Evolutionary conservation across 495 filamentous ascomycete species (phyloP).

Genomic region (Penicillium diatomitis): DNA sequence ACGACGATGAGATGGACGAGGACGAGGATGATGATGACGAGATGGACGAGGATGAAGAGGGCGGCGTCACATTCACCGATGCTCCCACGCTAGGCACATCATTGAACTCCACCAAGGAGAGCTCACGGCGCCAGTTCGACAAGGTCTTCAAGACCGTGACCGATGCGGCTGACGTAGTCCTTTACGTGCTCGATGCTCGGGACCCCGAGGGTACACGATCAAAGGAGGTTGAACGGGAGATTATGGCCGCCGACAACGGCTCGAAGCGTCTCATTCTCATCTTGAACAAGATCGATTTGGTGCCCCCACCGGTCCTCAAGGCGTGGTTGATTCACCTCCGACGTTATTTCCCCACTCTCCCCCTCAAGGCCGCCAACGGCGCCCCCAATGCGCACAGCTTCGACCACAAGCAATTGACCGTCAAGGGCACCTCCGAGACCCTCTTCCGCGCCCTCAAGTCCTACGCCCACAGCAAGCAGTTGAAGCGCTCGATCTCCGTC

Average conservation of each 20-base stretch:
- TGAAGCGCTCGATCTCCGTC: slow-evolving; percentile 84
- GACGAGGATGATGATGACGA: slow-evolving; percentile 53
- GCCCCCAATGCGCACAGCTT: slow-evolving; percentile 83
- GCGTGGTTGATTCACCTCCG: slow-evolving; percentile 78
- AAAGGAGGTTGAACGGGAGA: slow-evolving; percentile 77
- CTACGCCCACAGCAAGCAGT: slow-evolving; percentile 71
- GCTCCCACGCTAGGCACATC: slow-evolving; percentile 22
- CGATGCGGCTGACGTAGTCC: slow-evolving; percentile 76
- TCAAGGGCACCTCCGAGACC: slow-evolving; percentile 75
- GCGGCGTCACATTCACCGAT: slow-evolving; percentile 16
- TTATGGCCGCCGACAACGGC: slow-evolving; percentile 75
- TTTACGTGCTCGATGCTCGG: slow-evolving; percentile 91
- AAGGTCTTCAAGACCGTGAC: slow-evolving; percentile 96
- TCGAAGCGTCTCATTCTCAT: slow-evolving; percentile 87
- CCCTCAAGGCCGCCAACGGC: slow-evolving; percentile 75
- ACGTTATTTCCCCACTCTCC: slow-evolving; percentile 86
- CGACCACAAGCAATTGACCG: slow-evolving; percentile 81
- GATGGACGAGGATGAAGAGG: slow-evolving; percentile 45
- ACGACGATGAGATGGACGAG: slow-evolving; percentile 42
- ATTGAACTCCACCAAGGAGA: slow-evolving; percentile 45
- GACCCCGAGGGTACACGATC: slow-evolving; percentile 90
- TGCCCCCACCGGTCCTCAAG: slow-evolving; percentile 72
- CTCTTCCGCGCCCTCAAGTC: slow-evolving; percentile 89
- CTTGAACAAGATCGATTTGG: slow-evolving; percentile 93
- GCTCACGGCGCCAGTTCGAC: slow-evolving; percentile 79